Evolutionary conservation across 495 filamentous ascomycete species (phyloP), one percentile per base, ranked within the genome.

Genomic region (Aspergillus sclerotioniger): DNA sequence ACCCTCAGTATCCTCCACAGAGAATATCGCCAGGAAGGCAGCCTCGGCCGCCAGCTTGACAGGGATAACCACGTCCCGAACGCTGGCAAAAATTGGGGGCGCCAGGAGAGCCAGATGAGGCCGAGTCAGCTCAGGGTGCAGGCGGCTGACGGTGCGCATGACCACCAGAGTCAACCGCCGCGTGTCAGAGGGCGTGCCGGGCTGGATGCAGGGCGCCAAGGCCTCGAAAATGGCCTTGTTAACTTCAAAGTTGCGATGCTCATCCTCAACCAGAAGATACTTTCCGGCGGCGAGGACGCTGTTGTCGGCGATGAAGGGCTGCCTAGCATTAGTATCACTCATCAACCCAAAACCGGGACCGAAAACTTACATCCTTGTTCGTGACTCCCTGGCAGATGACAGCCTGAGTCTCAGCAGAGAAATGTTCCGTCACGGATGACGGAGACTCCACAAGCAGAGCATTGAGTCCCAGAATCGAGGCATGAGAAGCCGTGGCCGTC

Each of bases 11-110:
- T 96, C 90, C 1, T 92, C 91, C 1, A 98, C 92, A 2, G 84
- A 83, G 76, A 98, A 98, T n/a, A 98, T 73, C n/a, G 90, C 84
- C 31, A 98, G 80, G 70, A 98, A 97, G 2, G 92, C 91, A 2
- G 92, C 93, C 74, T 98, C 94, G 12, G 94, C 91, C 3, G 95
- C 88, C 28, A 98, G 80, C 71, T 98, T 98, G 61, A 98, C 87
- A 6, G 95, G 95, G 51, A 98, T 98, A n/a, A 98, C 84, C 41
- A 87, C 80, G 68, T 98, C 94, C 32, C 94, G 87, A 17, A 98
- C 94, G 46, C 87, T 87, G 29, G 90, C 87, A 66, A 98, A 98
- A 41, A 97, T 84, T 2, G 91, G 87, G 13, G 89, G 87, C 0
- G 89, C 87, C 17, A 98, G 82, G 0, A 90, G 72, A 13, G 82